phyloP scores from a whole-genome alignment of 371 early-diverging fungal species.

The Fennellomyces sp. region DNA sequence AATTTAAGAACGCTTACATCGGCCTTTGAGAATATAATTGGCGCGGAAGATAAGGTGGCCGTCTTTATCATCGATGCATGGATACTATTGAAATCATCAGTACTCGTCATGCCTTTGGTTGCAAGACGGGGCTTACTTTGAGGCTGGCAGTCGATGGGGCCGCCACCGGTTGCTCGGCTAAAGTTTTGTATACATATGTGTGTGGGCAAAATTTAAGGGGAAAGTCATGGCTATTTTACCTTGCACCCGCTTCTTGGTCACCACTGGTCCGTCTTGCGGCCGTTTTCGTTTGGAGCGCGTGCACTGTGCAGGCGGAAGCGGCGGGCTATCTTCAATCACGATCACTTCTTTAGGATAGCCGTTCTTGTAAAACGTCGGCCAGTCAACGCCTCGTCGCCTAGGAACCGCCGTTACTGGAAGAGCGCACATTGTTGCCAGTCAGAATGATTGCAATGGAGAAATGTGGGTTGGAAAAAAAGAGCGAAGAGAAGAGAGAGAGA shows the following conservation, averaged over 20 bases:
- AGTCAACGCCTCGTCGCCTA: slow-evolving; percentile 32
- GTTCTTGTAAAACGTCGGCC: slow-evolving; percentile 59
- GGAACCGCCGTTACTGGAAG: background rate
- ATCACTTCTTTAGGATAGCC: slow-evolving; percentile 62
- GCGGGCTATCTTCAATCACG: slow-evolving; percentile 62
- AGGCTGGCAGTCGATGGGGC: too few species aligned
- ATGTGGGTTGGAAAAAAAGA: background rate
- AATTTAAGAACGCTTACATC: slow-evolving; percentile 62
- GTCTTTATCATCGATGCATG: slow-evolving; percentile 70
- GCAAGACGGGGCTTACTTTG: background rate
- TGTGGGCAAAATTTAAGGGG: too few species aligned
- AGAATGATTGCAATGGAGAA: background rate
- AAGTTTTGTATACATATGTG: background rate
- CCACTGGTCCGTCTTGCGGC: background rate
- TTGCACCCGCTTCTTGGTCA: background rate
- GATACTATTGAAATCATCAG: slow-evolving; percentile 5
- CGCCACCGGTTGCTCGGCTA: background rate
- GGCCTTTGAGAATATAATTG: slow-evolving; percentile 70
- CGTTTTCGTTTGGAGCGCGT: slow-evolving; percentile 1
- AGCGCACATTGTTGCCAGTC: background rate
- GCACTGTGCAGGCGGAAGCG: slow-evolving; percentile 39
- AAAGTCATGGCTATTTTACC: background rate
- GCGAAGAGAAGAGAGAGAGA: slow-evolving; percentile 2
- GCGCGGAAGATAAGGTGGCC: slow-evolving; percentile 87
- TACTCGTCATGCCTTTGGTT: background rate